Evolutionary conservation across 176 grass and related monocot species (phyloP), one percentile per base, ranked within the genome.

Genomic region (Carex scoparia): DNA sequence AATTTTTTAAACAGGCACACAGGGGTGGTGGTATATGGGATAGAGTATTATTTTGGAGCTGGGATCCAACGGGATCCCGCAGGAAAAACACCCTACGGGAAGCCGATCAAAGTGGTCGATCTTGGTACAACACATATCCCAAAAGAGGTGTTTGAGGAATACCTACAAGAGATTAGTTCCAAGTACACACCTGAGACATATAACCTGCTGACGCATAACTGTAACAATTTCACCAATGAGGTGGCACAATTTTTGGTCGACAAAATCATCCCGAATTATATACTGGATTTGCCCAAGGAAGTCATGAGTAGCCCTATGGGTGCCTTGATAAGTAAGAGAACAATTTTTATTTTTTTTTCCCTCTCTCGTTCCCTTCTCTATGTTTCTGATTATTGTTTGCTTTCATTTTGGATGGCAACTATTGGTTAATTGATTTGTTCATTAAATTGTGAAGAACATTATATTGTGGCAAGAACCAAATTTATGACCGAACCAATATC

Each of bases 221-320:
- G 92, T 84, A 98, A 94, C 85, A 93, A 93, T 80, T 98, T 98
- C 84, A 93, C 87, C 87, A 92, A 94, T 55, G 95, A 94, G 80
- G 89, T 59, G 13, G 88, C 71, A 9, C 91, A 93, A 53, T 94
- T 94, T 63, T 84, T 98, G 2, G 82, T 90, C 2, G 88, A 89
- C 18, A 65, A 86, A n/a, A 30, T 79, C 0, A 83, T 98, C 9
- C 95, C 95, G 1, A 81, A 76, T 86, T 93, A 94, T 73, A 93
- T 98, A 53, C 93, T 98, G 11, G 79, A 93, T 27, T 90, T 94
- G 67, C 93, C 95, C 0, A 93, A 83, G 28, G 88, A 98, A 19
- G 95, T 91, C 14, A 94, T 93, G 91, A 98, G 69, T 85, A 98
- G 86, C 75, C 91, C 95, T 0, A 77, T 93, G 70, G 92, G 92